Conservation (phyloP, 306 rosid species). For the Dryas alaskensis region DNA sequence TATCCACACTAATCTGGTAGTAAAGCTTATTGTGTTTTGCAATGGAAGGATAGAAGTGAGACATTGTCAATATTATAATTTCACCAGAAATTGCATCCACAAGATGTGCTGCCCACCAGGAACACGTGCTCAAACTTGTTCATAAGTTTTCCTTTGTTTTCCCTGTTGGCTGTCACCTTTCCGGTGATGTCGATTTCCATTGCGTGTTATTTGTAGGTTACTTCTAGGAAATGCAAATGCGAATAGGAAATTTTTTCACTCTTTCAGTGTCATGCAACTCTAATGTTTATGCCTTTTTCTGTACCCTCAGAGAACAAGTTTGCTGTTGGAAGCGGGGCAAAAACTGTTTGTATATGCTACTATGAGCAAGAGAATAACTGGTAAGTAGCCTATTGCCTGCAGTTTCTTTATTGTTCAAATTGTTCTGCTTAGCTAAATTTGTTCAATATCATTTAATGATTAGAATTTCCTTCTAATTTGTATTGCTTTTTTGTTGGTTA, state of each 20-base stretch:
- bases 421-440: neutral
- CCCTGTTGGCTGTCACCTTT: too few species aligned
- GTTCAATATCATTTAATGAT: neutral
- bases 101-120: too few species aligned
- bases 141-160: too few species aligned
- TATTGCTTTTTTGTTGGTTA: neutral
- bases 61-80: too few species aligned
- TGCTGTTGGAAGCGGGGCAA: conserved; percentile 98
- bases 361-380: conserved; percentile 97
- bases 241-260: neutral
- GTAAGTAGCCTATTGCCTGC: conserved; percentile 36
- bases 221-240: neutral
- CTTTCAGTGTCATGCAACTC: conserved; percentile 10
- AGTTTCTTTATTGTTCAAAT: neutral
- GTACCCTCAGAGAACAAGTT: conserved; percentile 78
- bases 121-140: too few species aligned
- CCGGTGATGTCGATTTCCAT: too few species aligned
- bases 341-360: conserved; percentile 91
- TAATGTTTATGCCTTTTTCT: conserved; percentile 26
- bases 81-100: too few species aligned
- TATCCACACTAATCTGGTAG: neutral
- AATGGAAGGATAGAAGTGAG: too few species aligned
- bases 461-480: neutral
- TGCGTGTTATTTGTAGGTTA: too few species aligned
- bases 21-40: too few species aligned